Conservation (phyloP, 495 filamentous ascomycete species). For the Aspergillus asperescens region DNA sequence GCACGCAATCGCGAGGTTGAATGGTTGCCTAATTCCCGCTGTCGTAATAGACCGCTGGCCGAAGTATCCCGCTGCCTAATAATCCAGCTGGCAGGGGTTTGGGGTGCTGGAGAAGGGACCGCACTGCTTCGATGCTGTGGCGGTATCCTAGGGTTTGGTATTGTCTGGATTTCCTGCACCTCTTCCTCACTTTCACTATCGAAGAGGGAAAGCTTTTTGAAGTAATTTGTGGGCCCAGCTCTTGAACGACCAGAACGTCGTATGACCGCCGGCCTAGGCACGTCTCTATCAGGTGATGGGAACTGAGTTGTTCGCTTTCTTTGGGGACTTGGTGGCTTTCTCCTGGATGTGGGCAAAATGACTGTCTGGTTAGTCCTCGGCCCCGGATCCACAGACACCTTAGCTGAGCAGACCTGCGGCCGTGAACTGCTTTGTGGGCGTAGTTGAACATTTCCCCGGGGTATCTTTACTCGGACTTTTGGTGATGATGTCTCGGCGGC, state of each 20-base stretch:
- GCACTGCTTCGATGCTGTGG: neutral
- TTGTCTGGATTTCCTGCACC: neutral
- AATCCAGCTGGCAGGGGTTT: neutral
- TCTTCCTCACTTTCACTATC: constrained; percentile 13
- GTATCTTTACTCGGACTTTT: constrained; percentile 1
- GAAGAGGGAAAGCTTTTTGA: constrained; percentile 5
- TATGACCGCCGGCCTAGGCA: neutral
- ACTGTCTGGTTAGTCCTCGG: neutral
- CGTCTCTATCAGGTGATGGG: neutral
- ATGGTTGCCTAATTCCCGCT: constrained; percentile 24
- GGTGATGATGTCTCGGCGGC: neutral
- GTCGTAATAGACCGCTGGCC: constrained; percentile 19
- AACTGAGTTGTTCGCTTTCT: neutral
- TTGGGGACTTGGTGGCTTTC: neutral
- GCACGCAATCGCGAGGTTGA: constrained; percentile 16
- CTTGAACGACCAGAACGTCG: constrained; percentile 25
- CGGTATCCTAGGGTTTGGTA: neutral
- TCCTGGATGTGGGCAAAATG: neutral
- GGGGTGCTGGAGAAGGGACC: neutral
- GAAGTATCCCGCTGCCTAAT: neutral
- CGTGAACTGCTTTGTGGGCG: neutral
- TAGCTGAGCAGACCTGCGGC: no score
- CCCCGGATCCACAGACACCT: neutral
- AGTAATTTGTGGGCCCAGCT: constrained; percentile 26
- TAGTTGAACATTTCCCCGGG: neutral